Base-by-base conservation (phyloP, 1,284 basidiomycete species). In the Rhizoctonia solani region DNA sequence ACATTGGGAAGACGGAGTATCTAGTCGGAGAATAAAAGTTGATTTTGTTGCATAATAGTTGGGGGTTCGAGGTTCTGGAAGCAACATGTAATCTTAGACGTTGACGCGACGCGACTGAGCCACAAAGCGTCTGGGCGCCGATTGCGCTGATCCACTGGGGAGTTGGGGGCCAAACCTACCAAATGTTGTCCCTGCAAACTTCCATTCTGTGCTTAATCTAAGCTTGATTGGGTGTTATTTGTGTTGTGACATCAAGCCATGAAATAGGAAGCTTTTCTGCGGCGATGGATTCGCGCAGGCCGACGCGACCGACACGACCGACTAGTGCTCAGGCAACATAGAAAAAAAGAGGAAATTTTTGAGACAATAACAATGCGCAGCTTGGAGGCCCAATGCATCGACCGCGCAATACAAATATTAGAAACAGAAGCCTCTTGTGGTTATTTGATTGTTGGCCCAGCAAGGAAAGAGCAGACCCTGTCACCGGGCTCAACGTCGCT, bases 191-290 rank as follows among this genome's bases (percentile, higher is more conserved):
- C 29, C 30, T 21, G 21, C 21, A 8, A 32, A 39, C 47, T 63
- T 63, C 59, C 59, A 63, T 63, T 63, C 59, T 63, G 47, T 37
- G 59, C 32, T 37, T 63, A 63, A 63, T 63, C 46, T 46, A 44
- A 9, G 16, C 59, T 63, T 47, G 47, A 63, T 63, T 41, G 30
- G 46, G 59, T 2, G 6, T 39, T 52, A 50, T 63, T 50, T 44
- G 46, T 49, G 23, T 44, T 44, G 6, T 4, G 41, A 21, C 6
- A 44, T 44, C 41, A 37, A 55, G 34, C 55, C 41, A 13, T 42
- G 41, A 8, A 21, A 25, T 13, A 32, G 47, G 27, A 47, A 34
- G 16, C 44, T 32, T 30, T 42, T 14, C 42, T 4, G 11, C 14
- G 30, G 2, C 21, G 56, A 13, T 14, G 8, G 25, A 14, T 30